Conservation (phyloP, 2,329 filamentous ascomycete species). For the Xylaria sp. region DNA sequence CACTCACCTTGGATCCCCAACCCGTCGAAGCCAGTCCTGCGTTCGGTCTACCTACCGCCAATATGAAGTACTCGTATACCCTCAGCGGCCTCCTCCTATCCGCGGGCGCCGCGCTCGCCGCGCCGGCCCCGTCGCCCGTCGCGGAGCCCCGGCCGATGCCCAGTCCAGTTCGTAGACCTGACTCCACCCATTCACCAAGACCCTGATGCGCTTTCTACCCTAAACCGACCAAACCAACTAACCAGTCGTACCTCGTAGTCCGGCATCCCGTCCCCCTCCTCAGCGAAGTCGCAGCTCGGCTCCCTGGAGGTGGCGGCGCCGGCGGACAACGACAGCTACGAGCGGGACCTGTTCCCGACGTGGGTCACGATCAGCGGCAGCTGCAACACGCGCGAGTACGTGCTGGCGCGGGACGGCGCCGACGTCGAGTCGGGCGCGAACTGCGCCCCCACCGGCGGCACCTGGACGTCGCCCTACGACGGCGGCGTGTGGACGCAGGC, state of each 20-base stretch:
- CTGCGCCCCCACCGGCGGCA: slow-evolving; percentile 67
- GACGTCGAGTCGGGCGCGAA: slow-evolving; percentile 59
- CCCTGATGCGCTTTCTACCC: not conserved
- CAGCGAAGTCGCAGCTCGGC: slow-evolving; percentile 60
- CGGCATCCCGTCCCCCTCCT: slow-evolving; percentile 62
- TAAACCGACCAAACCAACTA: not conserved
- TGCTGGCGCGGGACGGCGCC: slow-evolving; percentile 74
- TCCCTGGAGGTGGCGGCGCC: slow-evolving; percentile 62
- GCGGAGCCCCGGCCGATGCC: slow-evolving; percentile 29
- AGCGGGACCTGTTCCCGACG: slow-evolving; percentile 69
- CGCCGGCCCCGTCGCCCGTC: slow-evolving; percentile 24
- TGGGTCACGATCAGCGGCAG: slow-evolving; percentile 67
- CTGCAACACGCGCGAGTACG: slow-evolving; percentile 74
- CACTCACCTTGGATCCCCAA: too few species aligned
- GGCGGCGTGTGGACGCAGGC: slow-evolving; percentile 70
- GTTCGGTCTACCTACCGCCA: too few species aligned
- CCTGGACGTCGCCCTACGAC: slow-evolving; percentile 75
- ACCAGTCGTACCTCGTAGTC: slow-evolving; percentile 42
- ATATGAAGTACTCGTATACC: slow-evolving; percentile 31
- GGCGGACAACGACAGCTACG: slow-evolving; percentile 61
- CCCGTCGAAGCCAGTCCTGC: too few species aligned
- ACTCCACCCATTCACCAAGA: not conserved
- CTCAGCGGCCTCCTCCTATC: slow-evolving; percentile 32
- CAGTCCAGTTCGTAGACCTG: slow-evolving; percentile 27
- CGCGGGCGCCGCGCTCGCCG: slow-evolving; percentile 28